Conservation (phyloP, 1,284 basidiomycete genomes). For the Cryptococcus jaspeensis region DNA sequence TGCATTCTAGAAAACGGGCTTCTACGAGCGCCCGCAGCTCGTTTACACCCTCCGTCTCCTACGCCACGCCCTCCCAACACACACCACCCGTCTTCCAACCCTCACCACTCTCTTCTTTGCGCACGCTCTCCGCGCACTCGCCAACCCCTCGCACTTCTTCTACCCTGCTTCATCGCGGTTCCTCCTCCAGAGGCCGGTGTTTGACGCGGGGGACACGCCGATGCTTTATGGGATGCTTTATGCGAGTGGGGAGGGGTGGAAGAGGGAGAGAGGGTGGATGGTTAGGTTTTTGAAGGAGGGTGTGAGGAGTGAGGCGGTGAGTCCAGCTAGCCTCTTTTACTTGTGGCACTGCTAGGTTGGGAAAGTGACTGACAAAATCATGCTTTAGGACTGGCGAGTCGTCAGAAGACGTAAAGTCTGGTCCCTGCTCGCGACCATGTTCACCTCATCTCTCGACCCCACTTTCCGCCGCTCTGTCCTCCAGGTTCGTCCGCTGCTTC, state of each 20-base stretch:
- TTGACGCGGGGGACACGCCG: slow-evolving; percentile 76
- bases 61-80: slow-evolving; percentile 59
- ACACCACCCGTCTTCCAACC: slow-evolving; percentile 56
- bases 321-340: slow-evolving; percentile 9
- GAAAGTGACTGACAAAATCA: not conserved
- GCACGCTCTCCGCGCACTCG: slow-evolving; percentile 73
- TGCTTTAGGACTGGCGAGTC: slow-evolving; percentile 71
- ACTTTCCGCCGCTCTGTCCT: slow-evolving; percentile 61
- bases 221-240: slow-evolving; percentile 84
- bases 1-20: slow-evolving; percentile 45
- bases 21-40: slow-evolving; percentile 79
- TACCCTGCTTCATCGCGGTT: slow-evolving; percentile 78
- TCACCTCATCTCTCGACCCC: slow-evolving; percentile 62
- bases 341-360: not conserved
- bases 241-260: slow-evolving; percentile 67
- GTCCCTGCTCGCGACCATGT: slow-evolving; percentile 79
- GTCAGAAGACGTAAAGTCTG: slow-evolving; percentile 79
- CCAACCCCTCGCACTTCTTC: slow-evolving; percentile 73
- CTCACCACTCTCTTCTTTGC: slow-evolving; percentile 76
- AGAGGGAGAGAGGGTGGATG: slow-evolving; percentile 84
- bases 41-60: slow-evolving; percentile 72
- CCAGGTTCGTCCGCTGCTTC: slow-evolving; percentile 57
- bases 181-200: slow-evolving; percentile 73
- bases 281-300: slow-evolving; percentile 78
- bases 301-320: slow-evolving; percentile 59